Evolutionary conservation across 352 stramenopile species (phyloP), one percentile per base, ranked within the genome.

Genomic region (Paralagenidium karlingii): DNA sequence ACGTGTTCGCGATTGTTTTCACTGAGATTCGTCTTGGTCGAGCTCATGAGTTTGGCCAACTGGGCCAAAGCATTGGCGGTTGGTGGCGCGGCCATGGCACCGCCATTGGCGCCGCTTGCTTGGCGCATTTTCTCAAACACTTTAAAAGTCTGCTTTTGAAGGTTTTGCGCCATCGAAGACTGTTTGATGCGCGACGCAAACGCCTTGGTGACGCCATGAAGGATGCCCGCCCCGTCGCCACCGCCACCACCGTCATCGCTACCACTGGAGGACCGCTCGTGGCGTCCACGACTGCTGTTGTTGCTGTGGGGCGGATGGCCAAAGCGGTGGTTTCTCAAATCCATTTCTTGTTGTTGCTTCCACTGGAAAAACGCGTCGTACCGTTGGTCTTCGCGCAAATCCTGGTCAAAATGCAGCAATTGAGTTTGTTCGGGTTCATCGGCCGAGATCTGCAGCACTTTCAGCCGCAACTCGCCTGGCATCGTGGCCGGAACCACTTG

Each of bases 171-270:
- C 40, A 86, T 51, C 2, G 37, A 47, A 2, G 70, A 87, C 28
- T 79, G 58, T 57, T 82, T 84, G 61, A 85, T 81, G 54, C 83
- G 84, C 44, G 74, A 83, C n/a, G 70, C 51, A 6, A 88, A 60
- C 16, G 68, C 70, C 50, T 87, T 83, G 58, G 80, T 87, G 19
- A 84, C 70, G 12, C 68, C 74, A 8, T 75, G 75, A 15, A 88
- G 45, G 18, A 88, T 69, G 8, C 59, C 63, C 2, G 59, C 41
- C 5, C 74, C 64, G n/a, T 86, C 67, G 34, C 1, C 15, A 34
- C 5, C 7, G 19, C 10, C 27, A 15, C 8, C 37, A 20, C n/a
- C 37, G 7, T 31, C 27, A 15, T 15, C 8, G 27, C 18, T 19
- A 22, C 18, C 26, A 6, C 19, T 18, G 15, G 11, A 5, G 32